phyloP scores from a whole-genome alignment of 169 alveolate species.

The Cryptosporidium meleagridis region DNA sequence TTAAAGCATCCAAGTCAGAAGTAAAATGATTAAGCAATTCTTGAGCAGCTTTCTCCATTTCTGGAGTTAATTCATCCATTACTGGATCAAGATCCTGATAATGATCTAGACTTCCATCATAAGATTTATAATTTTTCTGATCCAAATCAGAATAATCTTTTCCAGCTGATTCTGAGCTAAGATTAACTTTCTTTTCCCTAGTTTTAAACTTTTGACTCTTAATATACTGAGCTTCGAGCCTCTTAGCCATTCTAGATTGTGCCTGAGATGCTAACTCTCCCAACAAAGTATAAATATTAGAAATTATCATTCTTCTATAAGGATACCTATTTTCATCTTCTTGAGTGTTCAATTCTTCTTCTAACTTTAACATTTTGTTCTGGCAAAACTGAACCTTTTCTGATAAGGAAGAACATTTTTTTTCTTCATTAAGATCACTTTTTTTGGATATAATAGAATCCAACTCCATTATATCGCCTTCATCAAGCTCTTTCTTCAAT shows the following conservation, averaged over 20 bases:
- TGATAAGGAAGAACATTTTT: constrained; percentile 5
- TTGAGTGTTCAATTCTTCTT: not conserved
- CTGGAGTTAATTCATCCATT: constrained; percentile 38
- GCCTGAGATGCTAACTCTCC: constrained; percentile 60
- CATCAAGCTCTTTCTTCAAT: constrained; percentile 32
- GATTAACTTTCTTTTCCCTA: not conserved
- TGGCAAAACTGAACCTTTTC: constrained; percentile 50
- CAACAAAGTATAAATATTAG: constrained; percentile 41
- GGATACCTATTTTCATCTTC: not conserved
- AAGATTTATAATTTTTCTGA: not conserved
- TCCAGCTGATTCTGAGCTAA: not conserved
- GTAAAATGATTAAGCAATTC: constrained; percentile 47
- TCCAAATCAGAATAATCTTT: not conserved
- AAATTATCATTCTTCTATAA: constrained; percentile 16
- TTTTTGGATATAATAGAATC: not conserved
- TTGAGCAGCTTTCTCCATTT: constrained; percentile 66
- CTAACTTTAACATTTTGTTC: constrained; percentile 28
- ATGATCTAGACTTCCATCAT: not conserved
- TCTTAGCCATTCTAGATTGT: constrained; percentile 31
- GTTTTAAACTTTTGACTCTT: constrained; percentile 35
- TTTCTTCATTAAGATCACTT: not conserved
- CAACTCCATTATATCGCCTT: constrained; percentile 20
- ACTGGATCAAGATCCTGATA: not conserved
- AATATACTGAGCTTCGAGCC: constrained; percentile 27
- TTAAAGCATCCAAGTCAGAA: constrained; percentile 58